Percentiles rank a stretch among this genome's conserved stretches.
Evolutionary conservation across 2,329 filamentous ascomycete genomes (phyloP).

Genomic region (Fusarium ramigenum): DNA sequence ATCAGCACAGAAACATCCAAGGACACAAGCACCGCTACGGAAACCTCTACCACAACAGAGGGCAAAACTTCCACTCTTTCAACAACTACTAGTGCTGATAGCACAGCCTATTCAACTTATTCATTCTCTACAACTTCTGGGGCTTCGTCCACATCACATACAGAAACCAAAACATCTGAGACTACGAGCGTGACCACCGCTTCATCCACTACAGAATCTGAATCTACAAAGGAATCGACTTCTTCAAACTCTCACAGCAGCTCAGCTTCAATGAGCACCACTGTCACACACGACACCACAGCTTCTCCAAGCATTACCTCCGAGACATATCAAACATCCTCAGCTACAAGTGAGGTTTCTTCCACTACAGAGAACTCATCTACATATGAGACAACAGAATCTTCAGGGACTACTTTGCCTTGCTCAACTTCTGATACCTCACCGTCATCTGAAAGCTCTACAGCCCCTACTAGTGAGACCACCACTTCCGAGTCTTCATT

Average conservation of each 20-base stretch:
- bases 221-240: neutral
- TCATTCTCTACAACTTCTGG: neutral
- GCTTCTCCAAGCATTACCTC: conserved; percentile 5
- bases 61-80: neutral
- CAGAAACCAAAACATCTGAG: neutral
- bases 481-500: neutral
- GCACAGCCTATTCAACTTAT: neutral
- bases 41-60: neutral
- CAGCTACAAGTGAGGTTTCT: conserved; percentile 8
- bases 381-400: neutral
- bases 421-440: neutral
- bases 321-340: neutral
- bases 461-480: neutral
- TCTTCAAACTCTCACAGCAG: neutral
- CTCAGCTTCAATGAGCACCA: conserved; percentile 3
- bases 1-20: neutral
- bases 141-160: neutral
- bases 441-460: neutral
- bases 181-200: neutral
- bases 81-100: neutral
- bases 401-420: neutral
- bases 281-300: neutral
- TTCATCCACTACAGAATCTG: neutral
- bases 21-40: neutral
- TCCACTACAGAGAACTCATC: neutral